Percentiles rank a stretch among this genome's conserved stretches.
Conservation (phyloP, 257 asterid species). For the Gardenia jasminoides region DNA sequence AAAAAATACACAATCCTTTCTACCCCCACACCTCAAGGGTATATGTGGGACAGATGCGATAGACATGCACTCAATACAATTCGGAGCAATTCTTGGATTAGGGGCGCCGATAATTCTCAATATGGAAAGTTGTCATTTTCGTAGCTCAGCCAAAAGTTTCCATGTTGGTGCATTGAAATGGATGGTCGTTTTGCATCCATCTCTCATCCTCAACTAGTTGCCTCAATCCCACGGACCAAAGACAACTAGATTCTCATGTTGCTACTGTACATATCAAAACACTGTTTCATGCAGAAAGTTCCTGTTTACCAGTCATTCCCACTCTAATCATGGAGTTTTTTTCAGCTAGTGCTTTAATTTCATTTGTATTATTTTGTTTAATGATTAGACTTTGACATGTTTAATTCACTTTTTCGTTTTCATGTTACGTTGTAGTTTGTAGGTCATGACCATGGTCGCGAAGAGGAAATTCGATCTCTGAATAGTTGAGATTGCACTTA, state of each 20-base stretch:
- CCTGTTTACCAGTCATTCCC: not conserved
- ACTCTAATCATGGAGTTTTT: not conserved
- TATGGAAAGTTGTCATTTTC: conserved; percentile 13
- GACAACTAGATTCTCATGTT: not conserved
- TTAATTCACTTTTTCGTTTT: no score
- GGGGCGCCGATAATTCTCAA: not conserved
- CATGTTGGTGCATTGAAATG: not conserved
- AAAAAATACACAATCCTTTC: not conserved
- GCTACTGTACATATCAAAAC: not conserved
- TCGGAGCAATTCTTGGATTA: not conserved
- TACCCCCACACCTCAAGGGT: not conserved
- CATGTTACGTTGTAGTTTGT: not conserved
- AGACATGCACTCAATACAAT: not conserved
- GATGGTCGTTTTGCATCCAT: not conserved
- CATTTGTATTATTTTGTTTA: no score
- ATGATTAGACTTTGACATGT: no score
- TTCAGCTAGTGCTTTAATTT: not conserved
- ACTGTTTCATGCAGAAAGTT: not conserved
- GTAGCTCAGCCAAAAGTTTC: not conserved
- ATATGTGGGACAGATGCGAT: not conserved
- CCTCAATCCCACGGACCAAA: not conserved
- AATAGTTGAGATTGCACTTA: not conserved
- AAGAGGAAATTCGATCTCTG: no score
- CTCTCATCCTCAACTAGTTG: not conserved
- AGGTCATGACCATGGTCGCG: not conserved